phyloP scores from a whole-genome alignment of 345 rosid genomes.

The Hibiscus mutabilis region DNA sequence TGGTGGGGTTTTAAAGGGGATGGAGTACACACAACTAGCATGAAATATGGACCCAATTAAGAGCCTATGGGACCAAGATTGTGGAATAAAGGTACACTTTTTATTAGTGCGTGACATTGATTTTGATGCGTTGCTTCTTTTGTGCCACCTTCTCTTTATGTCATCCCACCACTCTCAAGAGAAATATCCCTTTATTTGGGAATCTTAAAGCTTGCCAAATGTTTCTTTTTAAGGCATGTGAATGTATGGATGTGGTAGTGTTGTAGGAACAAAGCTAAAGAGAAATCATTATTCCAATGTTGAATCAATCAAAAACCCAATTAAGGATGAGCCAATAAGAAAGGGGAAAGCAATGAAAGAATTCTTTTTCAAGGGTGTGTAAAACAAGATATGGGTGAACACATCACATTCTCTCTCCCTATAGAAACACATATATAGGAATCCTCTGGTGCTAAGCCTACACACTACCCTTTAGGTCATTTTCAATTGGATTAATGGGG shows the following conservation, averaged over 20 bases:
- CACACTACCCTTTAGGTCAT: not conserved
- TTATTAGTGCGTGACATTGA: conserved; percentile 15
- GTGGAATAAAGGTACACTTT: conserved; percentile 1
- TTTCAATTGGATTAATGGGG: conserved; percentile 13
- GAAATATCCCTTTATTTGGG: conserved; percentile 7
- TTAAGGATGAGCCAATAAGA: not conserved
- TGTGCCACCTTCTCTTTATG: conserved; percentile 8
- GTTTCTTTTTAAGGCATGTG: conserved; percentile 5
- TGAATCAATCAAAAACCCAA: conserved; percentile 21
- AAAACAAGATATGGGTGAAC: conserved; percentile 15
- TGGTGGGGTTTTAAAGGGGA: conserved; percentile 11
- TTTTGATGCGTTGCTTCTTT: not conserved
- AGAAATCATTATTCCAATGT: conserved; percentile 10
- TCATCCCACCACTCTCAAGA: conserved; percentile 13
- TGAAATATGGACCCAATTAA: conserved; percentile 14
- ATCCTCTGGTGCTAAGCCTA: conserved; percentile 16
- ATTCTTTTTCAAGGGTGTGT: conserved; percentile 10
- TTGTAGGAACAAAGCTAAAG: no score
- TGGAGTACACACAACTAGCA: conserved; percentile 13
- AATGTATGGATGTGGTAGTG: not conserved
- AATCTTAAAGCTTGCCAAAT: conserved; percentile 7
- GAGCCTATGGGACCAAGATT: conserved; percentile 10
- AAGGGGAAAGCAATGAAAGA: conserved; percentile 7
- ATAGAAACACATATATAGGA: not conserved
- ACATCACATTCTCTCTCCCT: conserved; percentile 20